A percentile compares a stretch with the other conserved stretches of the same genome.
These are phyloP conservation scores for Hemisphaericaspora nanyangensis DNA, from an alignment of 805 yeast species.

Conservation along the genomic window DNA sequence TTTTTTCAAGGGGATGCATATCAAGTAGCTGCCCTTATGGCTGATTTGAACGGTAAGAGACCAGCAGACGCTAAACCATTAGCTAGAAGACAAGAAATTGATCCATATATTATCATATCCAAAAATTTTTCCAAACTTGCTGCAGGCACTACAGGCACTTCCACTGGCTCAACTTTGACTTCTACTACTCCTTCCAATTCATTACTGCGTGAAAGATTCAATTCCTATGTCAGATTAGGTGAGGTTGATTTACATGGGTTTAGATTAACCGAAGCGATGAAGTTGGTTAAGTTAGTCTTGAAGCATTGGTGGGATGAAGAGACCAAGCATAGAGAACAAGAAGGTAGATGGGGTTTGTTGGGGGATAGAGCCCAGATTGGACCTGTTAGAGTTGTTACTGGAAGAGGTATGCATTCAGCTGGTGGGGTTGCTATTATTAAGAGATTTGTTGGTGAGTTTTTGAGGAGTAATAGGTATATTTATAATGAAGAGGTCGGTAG, in stretches of 20 bases:
- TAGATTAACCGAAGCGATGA: constrained; percentile 44
- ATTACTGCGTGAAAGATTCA: background rate
- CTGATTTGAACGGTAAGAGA: constrained; percentile 1
- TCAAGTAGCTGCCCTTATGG: constrained; percentile 19
- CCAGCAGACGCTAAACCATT: constrained; percentile 1
- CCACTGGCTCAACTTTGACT: background rate
- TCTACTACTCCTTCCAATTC: background rate
- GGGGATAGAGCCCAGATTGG: constrained; percentile 38
- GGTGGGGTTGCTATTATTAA: constrained; percentile 53
- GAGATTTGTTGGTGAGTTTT: constrained; percentile 35
- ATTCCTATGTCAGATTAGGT: constrained; percentile 7
- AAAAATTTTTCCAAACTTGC: constrained; percentile 1
- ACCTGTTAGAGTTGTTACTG: constrained; percentile 53
- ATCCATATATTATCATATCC: background rate
- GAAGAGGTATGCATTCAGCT: constrained; percentile 66
- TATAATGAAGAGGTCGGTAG: constrained; percentile 42
- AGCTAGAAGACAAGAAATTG: background rate
- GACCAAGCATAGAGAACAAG: constrained; percentile 30
- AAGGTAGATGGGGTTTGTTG: constrained; percentile 28
- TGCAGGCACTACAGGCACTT: background rate
- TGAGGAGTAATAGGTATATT: constrained; percentile 35
- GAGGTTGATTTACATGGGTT: constrained; percentile 57
- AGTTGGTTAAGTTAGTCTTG: constrained; percentile 32
- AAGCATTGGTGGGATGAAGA: constrained; percentile 65
- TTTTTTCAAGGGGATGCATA: constrained; percentile 44